A percentile compares a stretch with the other conserved stretches of the same genome.
phyloP scores from a whole-genome alignment of 768 basidiomycete species.

The Cantharellus cinnabarinus region DNA sequence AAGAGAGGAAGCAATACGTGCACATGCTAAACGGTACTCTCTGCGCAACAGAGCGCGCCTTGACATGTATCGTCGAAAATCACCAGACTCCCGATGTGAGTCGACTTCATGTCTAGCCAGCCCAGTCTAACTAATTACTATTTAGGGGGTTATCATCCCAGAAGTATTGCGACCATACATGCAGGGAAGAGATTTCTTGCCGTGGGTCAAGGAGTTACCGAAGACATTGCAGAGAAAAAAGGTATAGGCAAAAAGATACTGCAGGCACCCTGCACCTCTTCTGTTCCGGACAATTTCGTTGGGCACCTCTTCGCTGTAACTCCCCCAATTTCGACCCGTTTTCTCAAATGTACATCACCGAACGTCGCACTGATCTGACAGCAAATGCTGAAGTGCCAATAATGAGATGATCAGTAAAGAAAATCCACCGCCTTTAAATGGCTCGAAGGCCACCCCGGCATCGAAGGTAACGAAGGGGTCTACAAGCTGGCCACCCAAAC shows the following conservation, averaged over 20 bases:
- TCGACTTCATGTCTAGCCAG: slow-evolving; percentile 6
- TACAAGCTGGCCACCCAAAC: too few relatives aligned
- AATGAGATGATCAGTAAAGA: too few relatives aligned
- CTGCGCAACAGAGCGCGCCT: slow-evolving; percentile 87
- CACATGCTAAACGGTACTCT: slow-evolving; percentile 99
- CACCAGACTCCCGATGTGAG: slow-evolving; percentile 86
- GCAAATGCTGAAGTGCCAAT: too few relatives aligned
- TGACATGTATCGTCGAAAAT: slow-evolving; percentile 97
- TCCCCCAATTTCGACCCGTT: too few relatives aligned
- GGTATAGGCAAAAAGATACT: slow-evolving; percentile 14
- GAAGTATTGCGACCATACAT: slow-evolving; percentile 85
- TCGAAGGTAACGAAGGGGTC: too few relatives aligned
- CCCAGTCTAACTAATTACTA: neutral
- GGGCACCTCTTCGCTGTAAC: too few relatives aligned
- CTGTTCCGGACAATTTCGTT: too few relatives aligned
- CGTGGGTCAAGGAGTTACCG: slow-evolving; percentile 54
- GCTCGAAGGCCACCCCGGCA: too few relatives aligned
- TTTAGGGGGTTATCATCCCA: slow-evolving; percentile 75
- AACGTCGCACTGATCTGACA: too few relatives aligned
- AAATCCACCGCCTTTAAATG: too few relatives aligned
- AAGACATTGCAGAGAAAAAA: slow-evolving; percentile 62
- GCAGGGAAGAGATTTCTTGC: slow-evolving; percentile 82
- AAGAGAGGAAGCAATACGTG: slow-evolving; percentile 80
- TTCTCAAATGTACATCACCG: too few relatives aligned
- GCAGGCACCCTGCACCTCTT: too few relatives aligned